Conservation (phyloP, 139 green algal species). For the Asterochloris erici region DNA sequence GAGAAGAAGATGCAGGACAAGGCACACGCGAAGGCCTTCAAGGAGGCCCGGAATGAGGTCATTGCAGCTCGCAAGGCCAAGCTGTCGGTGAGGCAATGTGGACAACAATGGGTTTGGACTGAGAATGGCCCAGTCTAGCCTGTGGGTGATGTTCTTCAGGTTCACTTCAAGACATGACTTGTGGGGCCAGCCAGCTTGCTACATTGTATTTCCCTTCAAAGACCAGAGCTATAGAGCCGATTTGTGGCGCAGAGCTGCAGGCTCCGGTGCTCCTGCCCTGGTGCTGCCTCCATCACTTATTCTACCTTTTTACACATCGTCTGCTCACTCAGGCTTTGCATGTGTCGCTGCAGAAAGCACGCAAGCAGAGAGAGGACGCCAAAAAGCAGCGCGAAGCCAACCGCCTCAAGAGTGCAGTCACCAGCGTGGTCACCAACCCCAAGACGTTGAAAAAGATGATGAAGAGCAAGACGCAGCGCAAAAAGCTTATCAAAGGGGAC, state of each 20-base stretch:
- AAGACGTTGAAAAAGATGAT: slow-evolving; percentile 58
- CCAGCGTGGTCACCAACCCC: slow-evolving; percentile 29
- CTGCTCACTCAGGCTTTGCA: not conserved
- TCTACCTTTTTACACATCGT: not conserved
- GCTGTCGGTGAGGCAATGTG: slow-evolving; percentile 9
- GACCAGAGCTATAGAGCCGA: not conserved
- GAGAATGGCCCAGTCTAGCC: not conserved
- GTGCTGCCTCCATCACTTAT: not conserved
- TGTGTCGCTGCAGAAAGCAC: slow-evolving; percentile 17
- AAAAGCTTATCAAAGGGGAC: slow-evolving; percentile 40
- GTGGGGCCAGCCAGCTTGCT: not conserved
- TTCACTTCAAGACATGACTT: slow-evolving; percentile 3
- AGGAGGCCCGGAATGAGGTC: slow-evolving; percentile 30
- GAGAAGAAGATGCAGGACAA: slow-evolving; percentile 63
- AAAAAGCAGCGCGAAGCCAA: slow-evolving; percentile 50
- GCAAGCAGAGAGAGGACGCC: slow-evolving; percentile 33
- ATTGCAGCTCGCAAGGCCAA: slow-evolving; percentile 33
- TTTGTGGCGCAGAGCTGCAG: not conserved
- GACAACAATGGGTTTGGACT: not conserved
- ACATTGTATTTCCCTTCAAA: not conserved
- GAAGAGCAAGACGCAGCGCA: slow-evolving; percentile 60
- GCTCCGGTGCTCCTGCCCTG: not conserved
- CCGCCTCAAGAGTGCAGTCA: slow-evolving; percentile 29
- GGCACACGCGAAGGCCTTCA: slow-evolving; percentile 31
- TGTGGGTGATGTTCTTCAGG: not conserved